phyloP scores from a whole-genome alignment of 345 rosid species.

The Pistacia atlantica region DNA sequence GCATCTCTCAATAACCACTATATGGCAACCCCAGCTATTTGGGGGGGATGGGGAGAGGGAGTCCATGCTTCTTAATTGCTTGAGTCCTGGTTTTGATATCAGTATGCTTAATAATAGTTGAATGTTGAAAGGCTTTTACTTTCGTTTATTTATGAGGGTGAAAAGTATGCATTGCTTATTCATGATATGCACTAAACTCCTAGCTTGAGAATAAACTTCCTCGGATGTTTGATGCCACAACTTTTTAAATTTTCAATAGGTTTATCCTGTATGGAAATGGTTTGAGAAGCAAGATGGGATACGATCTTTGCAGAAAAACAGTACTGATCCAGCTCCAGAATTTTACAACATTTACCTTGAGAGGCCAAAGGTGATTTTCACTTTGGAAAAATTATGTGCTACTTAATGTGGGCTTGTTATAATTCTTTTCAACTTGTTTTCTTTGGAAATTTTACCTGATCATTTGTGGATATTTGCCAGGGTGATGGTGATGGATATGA shows the following conservation, averaged over 20 bases:
- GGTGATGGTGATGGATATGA: slow-evolving; percentile 99
- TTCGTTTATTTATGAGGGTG: not conserved
- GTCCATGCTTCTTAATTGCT: not conserved
- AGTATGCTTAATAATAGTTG: not conserved
- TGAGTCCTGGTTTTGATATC: not conserved
- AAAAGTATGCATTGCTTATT: slow-evolving; percentile 2
- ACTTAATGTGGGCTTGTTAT: slow-evolving; percentile 19
- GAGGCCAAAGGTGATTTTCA: slow-evolving; percentile 87
- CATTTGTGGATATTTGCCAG: slow-evolving; percentile 44
- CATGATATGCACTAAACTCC: not conserved
- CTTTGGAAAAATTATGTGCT: slow-evolving; percentile 18
- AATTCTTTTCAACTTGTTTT: slow-evolving; percentile 14
- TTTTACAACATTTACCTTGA: slow-evolving; percentile 98
- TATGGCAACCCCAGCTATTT: not conserved
- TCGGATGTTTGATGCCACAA: slow-evolving; percentile 14
- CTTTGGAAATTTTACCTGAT: slow-evolving; percentile 28
- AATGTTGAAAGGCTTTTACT: not conserved
- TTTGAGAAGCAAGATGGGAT: slow-evolving; percentile 99
- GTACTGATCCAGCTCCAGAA: slow-evolving; percentile 97
- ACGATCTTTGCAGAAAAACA: slow-evolving; percentile 90
- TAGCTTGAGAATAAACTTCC: slow-evolving; percentile 10
- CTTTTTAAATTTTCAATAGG: slow-evolving; percentile 46
- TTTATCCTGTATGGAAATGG: slow-evolving; percentile 99
- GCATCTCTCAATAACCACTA: not conserved
- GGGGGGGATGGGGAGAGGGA: no score